Evolutionary conservation across 371 early-diverging fungal species (phyloP).

Genomic region (Rhizomucor miehei): DNA sequence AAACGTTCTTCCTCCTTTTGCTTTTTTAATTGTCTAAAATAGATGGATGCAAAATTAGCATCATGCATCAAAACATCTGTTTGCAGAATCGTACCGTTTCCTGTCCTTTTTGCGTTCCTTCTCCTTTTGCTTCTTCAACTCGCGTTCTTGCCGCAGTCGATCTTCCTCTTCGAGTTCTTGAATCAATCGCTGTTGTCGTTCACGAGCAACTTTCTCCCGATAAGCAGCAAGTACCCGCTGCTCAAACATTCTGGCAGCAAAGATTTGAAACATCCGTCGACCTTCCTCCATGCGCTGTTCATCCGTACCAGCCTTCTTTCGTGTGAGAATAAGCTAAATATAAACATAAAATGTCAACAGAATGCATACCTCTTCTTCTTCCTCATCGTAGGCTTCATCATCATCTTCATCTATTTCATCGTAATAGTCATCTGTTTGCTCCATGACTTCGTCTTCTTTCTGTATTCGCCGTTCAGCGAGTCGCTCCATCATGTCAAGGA

Average conservation of each 20-base stretch:
- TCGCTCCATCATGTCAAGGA: conserved; percentile 93
- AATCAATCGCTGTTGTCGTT: conserved; percentile 74
- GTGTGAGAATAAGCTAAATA: not conserved
- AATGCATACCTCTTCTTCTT: conserved; percentile 49
- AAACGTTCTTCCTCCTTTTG: conserved; percentile 41
- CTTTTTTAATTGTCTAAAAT: conserved; percentile 30
- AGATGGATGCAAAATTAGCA: conserved; percentile 9
- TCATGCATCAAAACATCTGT: not conserved
- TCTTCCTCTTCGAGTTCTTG: conserved; percentile 84
- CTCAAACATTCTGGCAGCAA: conserved; percentile 95
- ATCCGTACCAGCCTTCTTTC: conserved; percentile 68
- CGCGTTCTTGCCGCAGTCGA: conserved; percentile 63
- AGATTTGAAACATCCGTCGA: conserved; percentile 89
- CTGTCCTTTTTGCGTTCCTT: conserved; percentile 66
- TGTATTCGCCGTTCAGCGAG: conserved; percentile 85
- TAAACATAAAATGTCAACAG: not conserved
- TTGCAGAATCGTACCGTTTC: conserved; percentile 37
- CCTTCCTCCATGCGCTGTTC: conserved; percentile 92
- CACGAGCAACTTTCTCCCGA: conserved; percentile 86
- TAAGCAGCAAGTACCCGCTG: conserved; percentile 89
- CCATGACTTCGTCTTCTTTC: conserved; percentile 60
- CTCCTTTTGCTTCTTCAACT: conserved; percentile 63
- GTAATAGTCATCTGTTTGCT: conserved; percentile 24
- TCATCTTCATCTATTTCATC: conserved; percentile 56
- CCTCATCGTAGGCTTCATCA: conserved; percentile 62